Base-by-base conservation (phyloP, 2,329 filamentous ascomycete genomes). In the Aplosporella prunicola region DNA sequence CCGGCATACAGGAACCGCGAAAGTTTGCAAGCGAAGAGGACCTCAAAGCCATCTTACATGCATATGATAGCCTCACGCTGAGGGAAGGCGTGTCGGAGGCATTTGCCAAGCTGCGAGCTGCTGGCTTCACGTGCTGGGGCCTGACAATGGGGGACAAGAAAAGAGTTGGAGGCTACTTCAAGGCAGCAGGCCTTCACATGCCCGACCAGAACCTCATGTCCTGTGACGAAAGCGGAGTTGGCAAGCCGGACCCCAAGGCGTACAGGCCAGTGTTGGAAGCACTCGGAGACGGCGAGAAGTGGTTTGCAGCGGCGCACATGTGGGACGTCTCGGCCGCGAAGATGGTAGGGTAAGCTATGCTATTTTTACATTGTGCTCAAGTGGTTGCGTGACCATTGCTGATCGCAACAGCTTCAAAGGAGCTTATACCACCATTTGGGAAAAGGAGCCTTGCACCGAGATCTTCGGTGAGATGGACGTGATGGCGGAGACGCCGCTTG, bases 291-390 rank as follows among this genome's bases (percentile, higher is more conserved):
- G 49, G 66, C 28, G 43, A 52, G 42, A 62, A 62, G 30, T 76
- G 71, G 71, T 76, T 75, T 49, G 72, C 69, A 1, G 72, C 73
- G 1, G 72, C 71, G 15, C 73, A 76, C 53, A 69, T 71, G 62
- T 76, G 72, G 73, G 72, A 77, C 56, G 71, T 72, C 1, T 61
- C 63, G 13, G 68, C 70, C 3, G 72, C 72, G 7, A 61, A 59
- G 32, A 61, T 58, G 39, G 62, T 61, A n/a, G 69, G 69, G 44
- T 40, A 56, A 43, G 44, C 49, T 48, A 18, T n/a, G n/a, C n/a
- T n/a, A n/a, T n/a, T n/a, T 7, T 31, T 14, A 3, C 29, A 34
- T 18, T 39, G 31, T 27, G 20, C 25, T 20, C 17, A 9, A 20
- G 24, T 24, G 53, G 61, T 24, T 65, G 24, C 36, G 8, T 39